Percentiles rank a stretch among this genome's conserved stretches.
phyloP scores from a whole-genome alignment of 345 rosid species.

The Nasturtium officinale region DNA sequence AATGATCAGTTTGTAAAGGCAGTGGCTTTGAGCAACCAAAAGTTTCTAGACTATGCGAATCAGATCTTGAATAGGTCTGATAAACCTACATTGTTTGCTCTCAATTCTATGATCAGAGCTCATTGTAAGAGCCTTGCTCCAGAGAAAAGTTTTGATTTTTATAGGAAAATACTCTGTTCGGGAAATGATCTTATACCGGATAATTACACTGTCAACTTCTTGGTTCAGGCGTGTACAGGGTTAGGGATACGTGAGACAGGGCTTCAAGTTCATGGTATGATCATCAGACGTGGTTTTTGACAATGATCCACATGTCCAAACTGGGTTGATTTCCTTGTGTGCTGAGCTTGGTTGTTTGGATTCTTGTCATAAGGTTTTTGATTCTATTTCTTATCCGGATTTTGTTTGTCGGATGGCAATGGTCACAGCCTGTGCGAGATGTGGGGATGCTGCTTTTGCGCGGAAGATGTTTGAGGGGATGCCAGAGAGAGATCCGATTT shows the following conservation, averaged over 20 bases:
- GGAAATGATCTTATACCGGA: conserved; percentile 48
- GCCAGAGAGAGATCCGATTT: conserved; percentile 55
- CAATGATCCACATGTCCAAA: conserved; percentile 58
- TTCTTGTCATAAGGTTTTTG: conserved; percentile 51
- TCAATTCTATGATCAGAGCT: conserved; percentile 66
- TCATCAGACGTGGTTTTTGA: conserved; percentile 60
- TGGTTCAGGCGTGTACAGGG: conserved; percentile 55
- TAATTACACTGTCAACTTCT: conserved; percentile 64
- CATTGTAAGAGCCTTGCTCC: conserved; percentile 55
- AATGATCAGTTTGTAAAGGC: conserved; percentile 56
- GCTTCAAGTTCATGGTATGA: conserved; percentile 47
- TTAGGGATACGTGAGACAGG: conserved; percentile 42
- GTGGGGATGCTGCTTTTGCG: conserved; percentile 54
- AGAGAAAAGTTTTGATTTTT: conserved; percentile 50
- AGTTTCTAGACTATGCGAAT: conserved; percentile 48
- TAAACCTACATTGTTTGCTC: conserved; percentile 53
- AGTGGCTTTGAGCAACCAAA: conserved; percentile 53
- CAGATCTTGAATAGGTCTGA: conserved; percentile 52
- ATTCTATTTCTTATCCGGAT: conserved; percentile 49
- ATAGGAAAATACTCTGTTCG: conserved; percentile 43
- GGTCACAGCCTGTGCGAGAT: conserved; percentile 64
- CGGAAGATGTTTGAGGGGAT: conserved; percentile 59
- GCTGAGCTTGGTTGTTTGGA: conserved; percentile 53
- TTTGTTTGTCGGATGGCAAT: conserved; percentile 65
- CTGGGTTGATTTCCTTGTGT: conserved; percentile 59